These are phyloP conservation scores for Fusarium austroafricanum DNA, from an alignment of 2,329 filamentous ascomycete species.

Conservation along the genomic window DNA sequence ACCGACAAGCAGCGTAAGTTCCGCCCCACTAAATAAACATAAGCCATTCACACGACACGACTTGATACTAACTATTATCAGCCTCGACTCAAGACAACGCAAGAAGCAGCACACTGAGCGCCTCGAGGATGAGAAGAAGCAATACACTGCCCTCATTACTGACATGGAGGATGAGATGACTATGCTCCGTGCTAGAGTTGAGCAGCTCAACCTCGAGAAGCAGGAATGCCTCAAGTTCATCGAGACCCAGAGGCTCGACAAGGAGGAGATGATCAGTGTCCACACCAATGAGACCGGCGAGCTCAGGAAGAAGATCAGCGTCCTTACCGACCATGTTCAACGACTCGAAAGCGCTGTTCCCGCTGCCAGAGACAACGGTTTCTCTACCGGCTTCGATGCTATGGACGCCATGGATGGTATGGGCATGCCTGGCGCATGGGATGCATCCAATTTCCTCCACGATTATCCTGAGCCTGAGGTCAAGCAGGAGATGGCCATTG, in stretches of 20 bases:
- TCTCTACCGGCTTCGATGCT: conserved; percentile 78
- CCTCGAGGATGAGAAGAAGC: conserved; percentile 96
- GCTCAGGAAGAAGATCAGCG: conserved; percentile 90
- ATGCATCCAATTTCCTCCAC: conserved; percentile 77
- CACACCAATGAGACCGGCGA: conserved; percentile 93
- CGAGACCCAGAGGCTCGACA: conserved; percentile 82
- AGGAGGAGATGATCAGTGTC: conserved; percentile 87
- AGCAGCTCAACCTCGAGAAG: conserved; percentile 78
- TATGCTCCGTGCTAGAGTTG: conserved; percentile 74
- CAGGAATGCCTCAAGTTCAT: conserved; percentile 81
- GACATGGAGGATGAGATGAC: conserved; percentile 82
- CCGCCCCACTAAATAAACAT: conserved; percentile 10
- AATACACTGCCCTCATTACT: conserved; percentile 79
- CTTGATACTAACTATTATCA: conserved; percentile 52
- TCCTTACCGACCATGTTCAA: conserved; percentile 79
- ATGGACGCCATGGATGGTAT: conserved; percentile 90
- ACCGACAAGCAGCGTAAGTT: conserved; percentile 93
- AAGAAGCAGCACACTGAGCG: conserved; percentile 99
- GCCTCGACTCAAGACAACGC: conserved; percentile 93
- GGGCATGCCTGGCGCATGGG: conserved; percentile 84
- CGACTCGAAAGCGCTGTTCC: conserved; percentile 72
- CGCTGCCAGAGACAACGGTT: conserved; percentile 66
- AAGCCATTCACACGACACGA: neutral
- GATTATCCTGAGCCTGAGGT: conserved; percentile 73
- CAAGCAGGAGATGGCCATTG: conserved; percentile 69